These are phyloP conservation scores for Grammothele lineata DNA, from an alignment of 768 basidiomycete genomes.

Conservation along the genomic window DNA sequence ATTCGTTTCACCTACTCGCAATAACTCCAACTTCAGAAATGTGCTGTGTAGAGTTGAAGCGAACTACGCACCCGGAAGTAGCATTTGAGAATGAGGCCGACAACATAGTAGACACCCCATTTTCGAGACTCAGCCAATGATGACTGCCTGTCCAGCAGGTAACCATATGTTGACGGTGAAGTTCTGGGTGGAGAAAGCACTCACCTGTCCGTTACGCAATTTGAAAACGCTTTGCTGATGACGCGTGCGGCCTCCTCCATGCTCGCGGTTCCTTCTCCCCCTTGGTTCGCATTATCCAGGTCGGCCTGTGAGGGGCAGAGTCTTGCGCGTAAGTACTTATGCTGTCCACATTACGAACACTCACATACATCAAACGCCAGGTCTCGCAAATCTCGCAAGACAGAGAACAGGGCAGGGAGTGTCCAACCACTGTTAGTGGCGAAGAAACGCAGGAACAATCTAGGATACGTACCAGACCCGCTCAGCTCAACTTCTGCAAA, in stretches of 20 bases:
- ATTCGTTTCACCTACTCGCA: constrained; percentile 76
- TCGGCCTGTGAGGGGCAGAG: constrained; percentile 45
- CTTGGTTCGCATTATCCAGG: constrained; percentile 37
- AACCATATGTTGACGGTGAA: not conserved
- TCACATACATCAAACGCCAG: constrained; percentile 73
- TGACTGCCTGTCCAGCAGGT: constrained; percentile 44
- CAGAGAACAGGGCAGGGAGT: constrained; percentile 75
- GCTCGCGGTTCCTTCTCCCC: constrained; percentile 30
- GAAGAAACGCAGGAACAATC: constrained; percentile 76
- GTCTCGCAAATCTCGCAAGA: constrained; percentile 77
- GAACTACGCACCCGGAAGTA: constrained; percentile 77
- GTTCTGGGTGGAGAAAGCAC: not conserved
- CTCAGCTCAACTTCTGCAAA: constrained; percentile 11
- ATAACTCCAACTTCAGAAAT: not conserved
- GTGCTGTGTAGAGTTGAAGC: not conserved
- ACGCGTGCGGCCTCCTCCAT: constrained; percentile 87
- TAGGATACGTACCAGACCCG: constrained; percentile 22
- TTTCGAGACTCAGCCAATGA: constrained; percentile 71
- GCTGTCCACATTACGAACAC: no score
- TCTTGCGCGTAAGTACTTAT: no score
- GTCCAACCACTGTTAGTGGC: constrained; percentile 84
- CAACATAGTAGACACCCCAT: constrained; percentile 92
- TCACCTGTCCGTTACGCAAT: constrained; percentile 82
- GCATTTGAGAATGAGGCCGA: constrained; percentile 85
- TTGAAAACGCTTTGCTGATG: constrained; percentile 86